Percentiles rank a stretch among this genome's conserved stretches.
phyloP scores from a whole-genome alignment of 306 rosid species.

The Trichosanthes cucumerina region DNA sequence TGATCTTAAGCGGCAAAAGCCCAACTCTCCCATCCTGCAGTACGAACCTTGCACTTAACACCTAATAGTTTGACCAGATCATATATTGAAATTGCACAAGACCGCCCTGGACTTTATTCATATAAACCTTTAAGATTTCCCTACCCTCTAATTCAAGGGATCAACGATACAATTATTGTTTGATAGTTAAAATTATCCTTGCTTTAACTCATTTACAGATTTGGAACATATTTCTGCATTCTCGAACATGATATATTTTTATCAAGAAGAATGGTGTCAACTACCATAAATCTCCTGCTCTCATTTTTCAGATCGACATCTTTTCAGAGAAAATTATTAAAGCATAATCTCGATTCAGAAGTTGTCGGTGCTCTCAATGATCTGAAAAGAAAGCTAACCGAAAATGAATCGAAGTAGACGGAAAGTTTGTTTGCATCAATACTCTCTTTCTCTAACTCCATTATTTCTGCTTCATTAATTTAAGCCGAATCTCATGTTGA shows the following conservation, averaged over 20 bases:
- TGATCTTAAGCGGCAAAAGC: background rate
- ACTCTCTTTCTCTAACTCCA: background rate
- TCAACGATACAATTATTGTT: background rate
- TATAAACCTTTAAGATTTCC: background rate
- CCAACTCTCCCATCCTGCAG: background rate
- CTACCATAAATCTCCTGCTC: conserved; percentile 5
- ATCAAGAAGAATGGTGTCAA: background rate
- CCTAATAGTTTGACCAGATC: background rate
- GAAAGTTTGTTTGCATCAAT: background rate
- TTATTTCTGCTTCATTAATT: background rate
- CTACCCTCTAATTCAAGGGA: background rate
- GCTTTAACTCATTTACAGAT: background rate
- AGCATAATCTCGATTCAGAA: conserved; percentile 77
- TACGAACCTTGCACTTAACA: background rate
- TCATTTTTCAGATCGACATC: conserved; percentile 48
- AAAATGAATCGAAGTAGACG: conserved; percentile 37
- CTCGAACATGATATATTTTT: background rate
- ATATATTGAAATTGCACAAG: background rate
- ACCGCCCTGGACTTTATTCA: background rate
- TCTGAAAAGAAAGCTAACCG: conserved; percentile 54
- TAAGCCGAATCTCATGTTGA: background rate
- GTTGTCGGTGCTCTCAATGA: conserved; percentile 78
- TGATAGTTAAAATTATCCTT: background rate
- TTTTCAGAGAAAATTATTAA: conserved; percentile 68
- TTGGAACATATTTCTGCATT: background rate